phyloP scores from a whole-genome alignment of 1,284 basidiomycete species.

The Malassezia pachydermatis region DNA sequence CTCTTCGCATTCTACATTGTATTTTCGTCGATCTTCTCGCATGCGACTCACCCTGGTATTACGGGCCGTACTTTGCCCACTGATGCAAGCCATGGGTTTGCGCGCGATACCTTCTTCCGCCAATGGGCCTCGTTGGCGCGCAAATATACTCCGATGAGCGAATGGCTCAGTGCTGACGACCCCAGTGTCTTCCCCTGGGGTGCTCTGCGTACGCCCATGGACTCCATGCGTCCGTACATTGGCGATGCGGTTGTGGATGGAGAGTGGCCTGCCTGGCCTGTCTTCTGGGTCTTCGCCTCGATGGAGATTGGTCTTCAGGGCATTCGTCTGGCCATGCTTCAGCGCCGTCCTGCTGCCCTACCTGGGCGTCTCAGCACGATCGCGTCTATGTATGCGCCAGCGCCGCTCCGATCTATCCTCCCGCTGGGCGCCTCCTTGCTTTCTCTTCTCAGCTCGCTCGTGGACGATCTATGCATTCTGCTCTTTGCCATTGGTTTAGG shows the following conservation, averaged over 20 bases:
- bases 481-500: slow-evolving; percentile 15
- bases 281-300: slow-evolving; percentile 43
- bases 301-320: slow-evolving; percentile 37
- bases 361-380: slow-evolving; percentile 1
- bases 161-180: slow-evolving; percentile 16
- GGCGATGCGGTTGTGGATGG: neutral
- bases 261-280: slow-evolving; percentile 20
- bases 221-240: slow-evolving; percentile 5
- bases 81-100: neutral
- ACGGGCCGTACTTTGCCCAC: slow-evolving; percentile 11
- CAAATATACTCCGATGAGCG: slow-evolving; percentile 10
- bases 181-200: slow-evolving; percentile 14
- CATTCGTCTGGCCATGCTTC: slow-evolving; percentile 25
- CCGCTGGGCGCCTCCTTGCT: neutral
- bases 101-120: slow-evolving; percentile 4
- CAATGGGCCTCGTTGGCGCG: slow-evolving; percentile 18
- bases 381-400: slow-evolving; percentile 10
- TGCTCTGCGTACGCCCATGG: slow-evolving; percentile 12
- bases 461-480: slow-evolving; percentile 15
- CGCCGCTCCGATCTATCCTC: neutral
- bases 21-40: slow-evolving; percentile 11
- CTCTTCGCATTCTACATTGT: slow-evolving; percentile 14
- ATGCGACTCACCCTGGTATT: slow-evolving; percentile 2
- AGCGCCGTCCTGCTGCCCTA: slow-evolving; percentile 14
- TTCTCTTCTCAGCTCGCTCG: slow-evolving; percentile 3